Base-by-base conservation (phyloP, 805 yeast genomes). In the Isabelozyma pseudorhagii region DNA sequence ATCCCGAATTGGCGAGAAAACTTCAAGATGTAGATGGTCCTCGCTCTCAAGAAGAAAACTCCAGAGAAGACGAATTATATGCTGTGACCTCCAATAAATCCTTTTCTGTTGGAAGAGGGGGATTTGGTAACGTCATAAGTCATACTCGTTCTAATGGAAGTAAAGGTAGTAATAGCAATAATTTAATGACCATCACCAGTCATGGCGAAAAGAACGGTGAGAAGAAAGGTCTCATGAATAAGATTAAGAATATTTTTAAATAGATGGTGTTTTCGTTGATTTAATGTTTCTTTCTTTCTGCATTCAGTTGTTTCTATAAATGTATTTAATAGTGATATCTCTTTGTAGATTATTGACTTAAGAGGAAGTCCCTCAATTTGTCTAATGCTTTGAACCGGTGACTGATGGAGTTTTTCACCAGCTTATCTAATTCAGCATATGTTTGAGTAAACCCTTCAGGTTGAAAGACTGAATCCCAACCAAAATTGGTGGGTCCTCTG, bases 381-480 rank as follows among this genome's bases (percentile, higher is more conserved):
- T 75, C 82, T 60, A 94, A 78, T 0, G 99, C 97, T 67, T 79
- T 85, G 62, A 78, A 90, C 60, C 99, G 79, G 63, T 96, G 99
- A 55, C 96, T 86, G 54, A 94, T 87, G 17, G 77, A 64, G 69
- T 94, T 92, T 74, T 96, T 94, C 29, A 78, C 74, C 1, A 67
- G 62, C 63, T 87, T 88, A 46, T 80, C 84, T 92, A 94, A 82
- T 67, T 94, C 97, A 9, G 97, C 98, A 63, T 90, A 92, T 0
- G 78, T 70, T 62, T 84, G 73, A 17, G 78, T 70, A 59, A 67
- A 83, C 3, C 96, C 97, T 27, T 74, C 71, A 2, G 99, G 99
- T 69, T 85, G 78, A 67, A 94, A 94, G 46, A 89, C 72, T 7
- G 97, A 84, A 69, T 94, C 97, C 96, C 97, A 94, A 1, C 99